Evolutionary conservation across 2,329 filamentous ascomycete species (phyloP), one percentile per base, ranked within the genome.

Genomic region (Amylocarpus encephaloides): DNA sequence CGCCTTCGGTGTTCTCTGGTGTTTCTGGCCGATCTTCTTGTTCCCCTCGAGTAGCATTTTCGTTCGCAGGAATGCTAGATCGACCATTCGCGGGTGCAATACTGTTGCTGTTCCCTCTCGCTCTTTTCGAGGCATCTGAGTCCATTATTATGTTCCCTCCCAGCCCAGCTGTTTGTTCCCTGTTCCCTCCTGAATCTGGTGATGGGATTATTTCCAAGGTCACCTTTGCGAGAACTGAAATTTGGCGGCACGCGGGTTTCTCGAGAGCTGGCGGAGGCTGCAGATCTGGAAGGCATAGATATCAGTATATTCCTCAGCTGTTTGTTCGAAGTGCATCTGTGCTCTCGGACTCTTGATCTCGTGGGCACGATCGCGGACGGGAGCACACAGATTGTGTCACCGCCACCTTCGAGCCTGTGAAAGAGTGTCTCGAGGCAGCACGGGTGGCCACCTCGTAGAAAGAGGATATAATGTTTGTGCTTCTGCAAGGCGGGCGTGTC

Each of bases 101-200:
- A 41, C 59, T 62, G 29, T 62, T 59, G 43, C 59, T 62, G 35
- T 62, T 59, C 30, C 48, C 55, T 18, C 59, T 46, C 34, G 54
- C 52, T 44, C 59, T 59, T 51, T 59, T 61, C 38, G 53, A 51
- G 16, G 57, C 51, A 39, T 62, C 59, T 45, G 57, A 52, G 12
- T 56, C 58, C 58, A 62, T 62, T 52, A 52, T 59, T 46, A 48
- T 50, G 53, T 53, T 57, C 45, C 46, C 46, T 58, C 57, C 53
- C 57, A 61, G 60, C 44, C 56, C 59, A 57, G 58, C 54, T 59
- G 53, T 26, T 26, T 36, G 46, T 50, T 45, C 45, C 49, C 18
- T 32, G 51, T 46, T 40, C 46, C 29, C 12, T 34, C 38, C 46
- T 43, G 46, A 50, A 44, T 15, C 39, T 45, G 36, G 35, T 41